phyloP scores from a whole-genome alignment of 768 basidiomycete species.

The Panaeolus cyanescens region DNA sequence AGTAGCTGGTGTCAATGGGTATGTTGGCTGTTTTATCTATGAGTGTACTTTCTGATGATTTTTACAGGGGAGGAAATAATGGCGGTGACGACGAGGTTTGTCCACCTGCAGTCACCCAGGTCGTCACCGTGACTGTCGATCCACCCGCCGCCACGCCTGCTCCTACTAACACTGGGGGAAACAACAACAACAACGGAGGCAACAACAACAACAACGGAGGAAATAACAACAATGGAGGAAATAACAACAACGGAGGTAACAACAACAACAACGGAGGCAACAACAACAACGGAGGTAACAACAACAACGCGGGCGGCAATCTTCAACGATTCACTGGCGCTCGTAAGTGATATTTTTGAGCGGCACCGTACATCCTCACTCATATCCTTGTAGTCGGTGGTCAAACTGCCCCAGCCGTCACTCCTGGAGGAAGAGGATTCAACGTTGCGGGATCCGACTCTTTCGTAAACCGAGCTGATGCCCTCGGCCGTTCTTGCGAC shows the following conservation, averaged over 20 bases:
- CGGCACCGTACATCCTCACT: not conserved
- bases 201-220: constrained; percentile 2
- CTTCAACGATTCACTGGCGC: constrained; percentile 54
- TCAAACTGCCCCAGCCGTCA: constrained; percentile 43
- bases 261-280: not conserved
- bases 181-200: constrained; percentile 1
- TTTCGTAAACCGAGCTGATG: constrained; percentile 50
- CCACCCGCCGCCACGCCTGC: not conserved
- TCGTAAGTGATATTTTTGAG: constrained; percentile 33
- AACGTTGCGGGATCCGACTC: constrained; percentile 41
- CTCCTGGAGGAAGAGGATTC: constrained; percentile 49
- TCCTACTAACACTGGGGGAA: not conserved
- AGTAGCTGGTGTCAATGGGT: constrained; percentile 31
- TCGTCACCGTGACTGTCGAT: not conserved
- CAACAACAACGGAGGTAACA: not conserved
- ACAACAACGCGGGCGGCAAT: constrained; percentile 31
- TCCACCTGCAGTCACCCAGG: not conserved
- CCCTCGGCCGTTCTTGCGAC: constrained; percentile 59
- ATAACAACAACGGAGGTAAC: constrained; percentile 9
- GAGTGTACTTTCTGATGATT: not conserved
- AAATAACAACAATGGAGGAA: constrained; percentile 11
- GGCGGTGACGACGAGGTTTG: not conserved
- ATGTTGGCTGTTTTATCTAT: not conserved
- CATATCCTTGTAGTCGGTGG: constrained; percentile 40
- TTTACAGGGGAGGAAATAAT: not conserved